A percentile compares a stretch with the other conserved stretches of the same genome.
phyloP scores from a whole-genome alignment of 2,329 filamentous ascomycete genomes.

The Thyridium curvatum region DNA sequence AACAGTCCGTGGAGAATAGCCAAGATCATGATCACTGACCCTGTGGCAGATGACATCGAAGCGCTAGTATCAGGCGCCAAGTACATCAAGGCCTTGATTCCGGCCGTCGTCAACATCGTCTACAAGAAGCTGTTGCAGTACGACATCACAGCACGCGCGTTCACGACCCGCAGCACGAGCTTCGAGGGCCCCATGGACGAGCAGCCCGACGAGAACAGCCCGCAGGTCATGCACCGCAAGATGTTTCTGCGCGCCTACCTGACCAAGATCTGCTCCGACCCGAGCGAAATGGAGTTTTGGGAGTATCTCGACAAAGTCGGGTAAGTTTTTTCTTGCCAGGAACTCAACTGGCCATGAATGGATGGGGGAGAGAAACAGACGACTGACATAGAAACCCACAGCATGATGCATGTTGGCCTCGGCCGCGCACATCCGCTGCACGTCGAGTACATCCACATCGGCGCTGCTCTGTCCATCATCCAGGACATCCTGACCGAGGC shows the following conservation, averaged over 20 bases:
- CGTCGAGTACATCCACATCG: slow-evolving; percentile 76
- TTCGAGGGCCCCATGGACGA: slow-evolving; percentile 63
- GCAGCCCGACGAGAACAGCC: slow-evolving; percentile 58
- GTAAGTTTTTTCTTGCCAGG: slow-evolving; percentile 29
- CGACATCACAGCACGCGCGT: slow-evolving; percentile 76
- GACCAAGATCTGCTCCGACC: slow-evolving; percentile 67
- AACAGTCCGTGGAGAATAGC: neutral
- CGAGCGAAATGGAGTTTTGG: slow-evolving; percentile 72
- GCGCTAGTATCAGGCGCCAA: slow-evolving; percentile 63
- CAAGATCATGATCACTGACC: slow-evolving; percentile 9
- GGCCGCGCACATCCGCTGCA: slow-evolving; percentile 67
- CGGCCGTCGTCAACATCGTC: slow-evolving; percentile 76
- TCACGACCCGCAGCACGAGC: slow-evolving; percentile 56
- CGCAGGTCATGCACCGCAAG: slow-evolving; percentile 71
- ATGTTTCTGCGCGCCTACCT: slow-evolving; percentile 74
- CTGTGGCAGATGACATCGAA: slow-evolving; percentile 59
- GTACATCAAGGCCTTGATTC: slow-evolving; percentile 77
- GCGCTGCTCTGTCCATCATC: slow-evolving; percentile 65
- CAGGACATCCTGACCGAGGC: slow-evolving; percentile 74
- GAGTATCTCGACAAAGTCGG: slow-evolving; percentile 80
- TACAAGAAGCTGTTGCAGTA: slow-evolving; percentile 76
- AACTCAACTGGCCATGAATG: neutral
- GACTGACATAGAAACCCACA: too few species aligned
- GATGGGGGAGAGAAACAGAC: too few species aligned
- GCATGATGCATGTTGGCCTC: slow-evolving; percentile 75